Base-by-base conservation (phyloP, 2,329 filamentous ascomycete genomes). In the Ceratocystiopsis brevicomis region DNA sequence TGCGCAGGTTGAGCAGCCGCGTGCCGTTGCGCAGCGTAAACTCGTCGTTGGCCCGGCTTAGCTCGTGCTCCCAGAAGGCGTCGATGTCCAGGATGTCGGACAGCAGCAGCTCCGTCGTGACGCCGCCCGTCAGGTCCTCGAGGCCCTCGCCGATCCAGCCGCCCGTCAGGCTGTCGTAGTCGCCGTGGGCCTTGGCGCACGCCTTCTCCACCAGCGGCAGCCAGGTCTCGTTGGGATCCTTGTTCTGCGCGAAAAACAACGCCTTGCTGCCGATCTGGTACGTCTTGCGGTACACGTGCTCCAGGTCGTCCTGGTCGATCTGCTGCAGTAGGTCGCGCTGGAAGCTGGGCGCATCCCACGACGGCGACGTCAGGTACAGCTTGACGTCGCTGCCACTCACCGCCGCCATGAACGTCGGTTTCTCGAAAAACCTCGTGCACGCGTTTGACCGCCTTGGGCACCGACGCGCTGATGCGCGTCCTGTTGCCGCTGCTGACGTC, bases 101-200 rank as follows among this genome's bases (percentile, higher is more conserved):
- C 0, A 74, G 69, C 38, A 76, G 72, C 3, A 83, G 61, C 53
- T 80, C 73, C 0, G 73, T 75, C 0, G 76, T 79, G 6, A 81
- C 74, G 25, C 78, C 78, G 11, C 78, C 77, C 0, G 68, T 73
- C 5, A 76, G 61, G 53, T 79, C 67, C 45, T 76, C 72, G 16
- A 76, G 63, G 8, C 66, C 72, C 51, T 76, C 72, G 16, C 73
- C 66, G 12, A 64, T 64, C 54, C 77, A 84, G 0, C 82, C 82
- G 8, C 81, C 81, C 37, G 81, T 71, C 33, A 92, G 81, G 1
- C 78, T 70, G 16, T 68, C 72, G 51, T 81, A 92, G 54, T 90
- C 83, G 4, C 81, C 81, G 48, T 87, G 81, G 0, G 80, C 79
- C 55, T 87, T 87, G 16, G 81, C 81, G 52, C 82, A 86, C 1